A percentile compares a stretch with the other conserved stretches of the same genome.
phyloP scores from a whole-genome alignment of 2,329 filamentous ascomycete genomes.

The Epicoccum sorghinum region DNA sequence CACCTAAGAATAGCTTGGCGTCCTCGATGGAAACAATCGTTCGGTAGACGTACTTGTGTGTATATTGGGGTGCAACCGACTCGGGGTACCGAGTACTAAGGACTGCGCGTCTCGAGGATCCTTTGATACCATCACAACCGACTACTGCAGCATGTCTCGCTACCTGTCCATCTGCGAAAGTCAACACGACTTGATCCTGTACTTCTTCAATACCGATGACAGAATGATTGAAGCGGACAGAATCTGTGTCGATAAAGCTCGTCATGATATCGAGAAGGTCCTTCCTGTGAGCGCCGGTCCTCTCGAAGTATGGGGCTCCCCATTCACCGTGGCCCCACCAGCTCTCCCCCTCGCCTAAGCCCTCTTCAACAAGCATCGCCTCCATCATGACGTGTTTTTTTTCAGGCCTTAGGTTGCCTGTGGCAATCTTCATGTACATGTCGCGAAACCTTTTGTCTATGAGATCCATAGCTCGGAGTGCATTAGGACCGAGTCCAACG shows the following conservation, averaged over 20 bases:
- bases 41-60: slow-evolving; percentile 34
- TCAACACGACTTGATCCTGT: slow-evolving; percentile 46
- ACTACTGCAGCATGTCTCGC: slow-evolving; percentile 48
- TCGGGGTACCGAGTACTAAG: slow-evolving; percentile 21
- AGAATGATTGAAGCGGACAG: slow-evolving; percentile 33
- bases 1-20: slow-evolving; percentile 46
- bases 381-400: slow-evolving; percentile 51
- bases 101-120: slow-evolving; percentile 24
- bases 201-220: slow-evolving; percentile 38
- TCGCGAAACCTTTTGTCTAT: slow-evolving; percentile 48
- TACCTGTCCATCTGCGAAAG: slow-evolving; percentile 46
- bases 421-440: slow-evolving; percentile 48
- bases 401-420: slow-evolving; percentile 46
- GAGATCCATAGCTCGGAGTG: slow-evolving; percentile 50
- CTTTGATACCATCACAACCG: slow-evolving; percentile 56
- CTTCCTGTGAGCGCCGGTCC: slow-evolving; percentile 52
- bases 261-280: slow-evolving; percentile 54
- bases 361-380: slow-evolving; percentile 48
- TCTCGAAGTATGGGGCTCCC: slow-evolving; percentile 47
- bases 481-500: slow-evolving; percentile 49
- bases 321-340: slow-evolving; percentile 47
- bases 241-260: slow-evolving; percentile 47
- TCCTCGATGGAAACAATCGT: slow-evolving; percentile 42
- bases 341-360: slow-evolving; percentile 46
- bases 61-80: slow-evolving; percentile 30